A percentile compares a stretch with the other conserved stretches of the same genome.
phyloP scores from a whole-genome alignment of 257 asterid genomes.

The Echites panduratus region DNA sequence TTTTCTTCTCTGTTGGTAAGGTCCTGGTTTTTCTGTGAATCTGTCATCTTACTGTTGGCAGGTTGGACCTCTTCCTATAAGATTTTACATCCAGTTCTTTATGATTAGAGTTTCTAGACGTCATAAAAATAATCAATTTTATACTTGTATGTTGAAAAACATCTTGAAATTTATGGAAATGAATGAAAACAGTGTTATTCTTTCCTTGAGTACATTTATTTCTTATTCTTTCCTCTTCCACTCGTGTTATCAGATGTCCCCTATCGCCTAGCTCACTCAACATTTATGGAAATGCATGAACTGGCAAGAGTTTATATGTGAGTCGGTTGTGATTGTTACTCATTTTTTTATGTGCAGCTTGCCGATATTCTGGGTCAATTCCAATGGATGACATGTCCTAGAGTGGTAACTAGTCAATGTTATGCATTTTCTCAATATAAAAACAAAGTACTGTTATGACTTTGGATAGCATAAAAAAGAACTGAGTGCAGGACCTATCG shows the following conservation, averaged over 20 bases:
- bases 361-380: slow-evolving; percentile 45
- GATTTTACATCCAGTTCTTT: neutral
- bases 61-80: neutral
- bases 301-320: neutral
- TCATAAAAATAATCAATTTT: neutral
- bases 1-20: neutral
- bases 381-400: slow-evolving; percentile 66
- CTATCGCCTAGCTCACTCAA: neutral
- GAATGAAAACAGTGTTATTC: too few relatives aligned
- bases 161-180: too few relatives aligned
- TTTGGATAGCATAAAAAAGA: slow-evolving; percentile 12
- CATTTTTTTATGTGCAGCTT: slow-evolving; percentile 30
- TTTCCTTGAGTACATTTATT: neutral
- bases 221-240: neutral
- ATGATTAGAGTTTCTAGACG: neutral
- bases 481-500: slow-evolving; percentile 50
- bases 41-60: neutral
- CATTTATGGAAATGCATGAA: neutral
- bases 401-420: slow-evolving; percentile 35
- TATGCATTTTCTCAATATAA: neutral
- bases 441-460: slow-evolving; percentile 6
- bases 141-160: neutral
- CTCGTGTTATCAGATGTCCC: neutral
- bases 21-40: neutral
- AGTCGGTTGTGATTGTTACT: neutral